Conservation (phyloP, 2,329 filamentous ascomycete genomes). For the Aspergillus sp. region DNA sequence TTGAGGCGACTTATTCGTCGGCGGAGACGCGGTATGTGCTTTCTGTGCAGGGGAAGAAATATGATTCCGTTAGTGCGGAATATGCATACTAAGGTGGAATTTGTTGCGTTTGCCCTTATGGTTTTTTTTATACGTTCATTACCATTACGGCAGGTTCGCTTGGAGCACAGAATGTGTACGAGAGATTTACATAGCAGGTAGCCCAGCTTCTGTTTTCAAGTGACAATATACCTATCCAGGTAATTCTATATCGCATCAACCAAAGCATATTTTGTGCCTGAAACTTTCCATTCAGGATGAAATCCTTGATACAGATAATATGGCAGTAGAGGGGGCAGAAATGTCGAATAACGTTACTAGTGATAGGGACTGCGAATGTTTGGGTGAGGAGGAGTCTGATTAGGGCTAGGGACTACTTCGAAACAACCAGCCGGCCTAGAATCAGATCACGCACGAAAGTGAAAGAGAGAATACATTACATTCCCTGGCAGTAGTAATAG, state of each 20-base stretch:
- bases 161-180: too few relatives aligned
- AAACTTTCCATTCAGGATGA: neutral
- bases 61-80: conserved; percentile 9
- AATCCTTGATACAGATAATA: neutral
- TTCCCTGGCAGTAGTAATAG: neutral
- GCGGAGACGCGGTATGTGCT: conserved; percentile 9
- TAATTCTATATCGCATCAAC: too few relatives aligned
- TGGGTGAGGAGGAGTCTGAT: neutral
- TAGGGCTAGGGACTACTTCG: neutral
- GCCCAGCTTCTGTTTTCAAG: too few relatives aligned
- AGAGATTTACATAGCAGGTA: too few relatives aligned
- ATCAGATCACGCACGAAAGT: neutral
- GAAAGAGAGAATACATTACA: neutral
- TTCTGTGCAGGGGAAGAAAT: conserved; percentile 7
- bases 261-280: neutral
- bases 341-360: neutral
- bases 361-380: neutral
- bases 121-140: neutral
- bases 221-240: too few relatives aligned
- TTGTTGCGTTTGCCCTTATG: neutral
- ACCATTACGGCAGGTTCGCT: too few relatives aligned
- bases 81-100: conserved; percentile 4
- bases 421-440: neutral
- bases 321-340: neutral
- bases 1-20: conserved; percentile 7